Percentiles rank a stretch among this genome's conserved stretches.
These are phyloP conservation scores for Spathaspora sp. DNA, from an alignment of 1,139 yeast genomes.

Conservation along the genomic window DNA sequence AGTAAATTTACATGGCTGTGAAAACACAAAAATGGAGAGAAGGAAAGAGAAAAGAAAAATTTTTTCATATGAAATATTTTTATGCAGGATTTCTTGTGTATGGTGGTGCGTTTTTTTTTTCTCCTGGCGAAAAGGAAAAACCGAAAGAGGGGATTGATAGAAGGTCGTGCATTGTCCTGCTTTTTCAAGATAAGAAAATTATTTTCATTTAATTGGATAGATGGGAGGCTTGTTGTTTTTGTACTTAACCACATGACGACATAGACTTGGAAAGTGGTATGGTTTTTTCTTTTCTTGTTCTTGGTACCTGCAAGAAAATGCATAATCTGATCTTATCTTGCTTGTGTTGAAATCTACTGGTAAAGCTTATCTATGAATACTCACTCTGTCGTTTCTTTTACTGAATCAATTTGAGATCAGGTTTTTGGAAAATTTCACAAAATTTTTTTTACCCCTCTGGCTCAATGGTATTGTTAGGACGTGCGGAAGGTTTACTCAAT, in stretches of 20 bases:
- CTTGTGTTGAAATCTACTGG: neutral
- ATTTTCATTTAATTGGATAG: neutral
- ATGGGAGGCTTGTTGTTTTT: neutral
- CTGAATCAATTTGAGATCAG: too few species aligned
- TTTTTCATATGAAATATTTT: slow-evolving; percentile 1
- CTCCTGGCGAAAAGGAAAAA: neutral
- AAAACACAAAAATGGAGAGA: neutral
- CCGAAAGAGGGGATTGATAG: neutral
- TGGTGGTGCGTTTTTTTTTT: neutral
- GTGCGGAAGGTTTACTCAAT: neutral
- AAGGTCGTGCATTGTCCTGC: neutral
- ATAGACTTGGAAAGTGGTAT: neutral
- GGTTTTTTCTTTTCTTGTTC: neutral
- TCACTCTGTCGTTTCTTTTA: neutral
- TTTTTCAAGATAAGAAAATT: neutral
- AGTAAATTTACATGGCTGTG: neutral
- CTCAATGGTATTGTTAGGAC: too few species aligned
- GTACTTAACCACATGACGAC: neutral
- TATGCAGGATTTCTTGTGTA: neutral
- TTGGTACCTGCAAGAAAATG: neutral
- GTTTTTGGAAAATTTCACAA: too few species aligned
- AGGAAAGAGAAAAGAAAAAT: neutral
- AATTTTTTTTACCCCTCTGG: neutral
- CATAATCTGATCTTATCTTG: neutral
- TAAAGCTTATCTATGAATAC: neutral